phyloP scores from a whole-genome alignment of 805 yeast species.

The Metschnikowia colocasiae region DNA sequence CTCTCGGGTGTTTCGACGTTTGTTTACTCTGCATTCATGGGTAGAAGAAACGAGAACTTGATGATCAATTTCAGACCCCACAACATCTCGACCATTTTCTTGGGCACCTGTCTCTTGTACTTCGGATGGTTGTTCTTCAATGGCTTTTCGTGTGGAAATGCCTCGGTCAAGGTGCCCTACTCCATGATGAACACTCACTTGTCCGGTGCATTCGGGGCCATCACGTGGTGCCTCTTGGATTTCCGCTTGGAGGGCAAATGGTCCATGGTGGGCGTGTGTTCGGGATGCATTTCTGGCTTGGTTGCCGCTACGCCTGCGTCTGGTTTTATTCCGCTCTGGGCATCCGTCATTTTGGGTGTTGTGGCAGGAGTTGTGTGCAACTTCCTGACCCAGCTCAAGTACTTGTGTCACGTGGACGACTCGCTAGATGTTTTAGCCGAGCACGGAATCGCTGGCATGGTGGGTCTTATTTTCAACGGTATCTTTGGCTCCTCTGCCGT shows the following conservation, averaged over 20 bases:
- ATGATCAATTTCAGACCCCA: conserved; percentile 92
- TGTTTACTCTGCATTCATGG: conserved; percentile 76
- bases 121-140: conserved; percentile 97
- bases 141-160: conserved; percentile 82
- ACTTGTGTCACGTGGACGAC: conserved; percentile 79
- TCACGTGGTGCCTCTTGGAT: conserved; percentile 90
- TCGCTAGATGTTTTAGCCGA: conserved; percentile 95
- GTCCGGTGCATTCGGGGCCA: conserved; percentile 85
- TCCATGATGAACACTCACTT: conserved; percentile 90
- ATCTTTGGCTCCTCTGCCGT: conserved; percentile 84
- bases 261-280: conserved; percentile 93
- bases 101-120: conserved; percentile 86
- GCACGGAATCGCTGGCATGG: conserved; percentile 94
- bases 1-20: conserved; percentile 88
- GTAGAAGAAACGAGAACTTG: conserved; percentile 70
- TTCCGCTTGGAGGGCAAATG: conserved; percentile 84
- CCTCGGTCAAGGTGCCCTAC: conserved; percentile 78
- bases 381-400: conserved; percentile 83
- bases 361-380: conserved; percentile 82
- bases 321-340: conserved; percentile 89
- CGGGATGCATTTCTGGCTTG: conserved; percentile 91
- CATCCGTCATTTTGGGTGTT: conserved; percentile 79
- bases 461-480: conserved; percentile 87
- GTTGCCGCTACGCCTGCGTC: conserved; percentile 97
- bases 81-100: conserved; percentile 83